Evolutionary conservation across 176 grass and related monocot species (phyloP).

Genomic region (Bolboschoenus planiculmis): DNA sequence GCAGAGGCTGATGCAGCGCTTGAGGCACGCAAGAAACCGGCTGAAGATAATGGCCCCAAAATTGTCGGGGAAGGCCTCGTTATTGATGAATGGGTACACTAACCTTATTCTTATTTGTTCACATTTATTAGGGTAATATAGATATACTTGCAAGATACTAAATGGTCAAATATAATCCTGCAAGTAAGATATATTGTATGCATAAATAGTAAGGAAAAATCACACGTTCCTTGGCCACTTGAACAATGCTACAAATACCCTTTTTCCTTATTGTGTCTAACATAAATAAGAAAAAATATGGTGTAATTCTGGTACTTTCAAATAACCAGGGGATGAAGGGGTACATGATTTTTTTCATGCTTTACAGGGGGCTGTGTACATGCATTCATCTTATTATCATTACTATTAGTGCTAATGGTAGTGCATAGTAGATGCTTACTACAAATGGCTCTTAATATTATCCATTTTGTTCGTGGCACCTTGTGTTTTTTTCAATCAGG

Average conservation of each 20-base stretch:
- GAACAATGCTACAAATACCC: neutral
- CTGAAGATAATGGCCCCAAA: slow-evolving; percentile 76
- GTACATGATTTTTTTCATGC: neutral
- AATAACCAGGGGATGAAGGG: neutral
- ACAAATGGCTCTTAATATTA: neutral
- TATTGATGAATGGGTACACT: slow-evolving; percentile 90
- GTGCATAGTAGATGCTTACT: neutral
- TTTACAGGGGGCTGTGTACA: neutral
- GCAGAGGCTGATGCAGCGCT: slow-evolving; percentile 84
- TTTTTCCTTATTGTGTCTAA: neutral
- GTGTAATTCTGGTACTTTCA: neutral
- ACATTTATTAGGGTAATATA: neutral
- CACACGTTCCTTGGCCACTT: neutral
- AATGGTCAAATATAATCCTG: neutral
- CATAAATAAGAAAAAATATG: neutral
- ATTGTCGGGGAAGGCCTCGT: slow-evolving; percentile 90
- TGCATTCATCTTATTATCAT: neutral
- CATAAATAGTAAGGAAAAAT: neutral
- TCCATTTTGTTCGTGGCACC: neutral
- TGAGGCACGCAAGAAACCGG: slow-evolving; percentile 73
- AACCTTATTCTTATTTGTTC: neutral
- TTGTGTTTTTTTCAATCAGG: too few species aligned
- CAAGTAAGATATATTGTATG: neutral
- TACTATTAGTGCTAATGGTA: neutral
- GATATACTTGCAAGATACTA: neutral